A percentile compares a stretch with the other conserved stretches of the same genome.
Conservation (phyloP, 2,329 filamentous ascomycete species). For the Ramularia collo-cygni region DNA sequence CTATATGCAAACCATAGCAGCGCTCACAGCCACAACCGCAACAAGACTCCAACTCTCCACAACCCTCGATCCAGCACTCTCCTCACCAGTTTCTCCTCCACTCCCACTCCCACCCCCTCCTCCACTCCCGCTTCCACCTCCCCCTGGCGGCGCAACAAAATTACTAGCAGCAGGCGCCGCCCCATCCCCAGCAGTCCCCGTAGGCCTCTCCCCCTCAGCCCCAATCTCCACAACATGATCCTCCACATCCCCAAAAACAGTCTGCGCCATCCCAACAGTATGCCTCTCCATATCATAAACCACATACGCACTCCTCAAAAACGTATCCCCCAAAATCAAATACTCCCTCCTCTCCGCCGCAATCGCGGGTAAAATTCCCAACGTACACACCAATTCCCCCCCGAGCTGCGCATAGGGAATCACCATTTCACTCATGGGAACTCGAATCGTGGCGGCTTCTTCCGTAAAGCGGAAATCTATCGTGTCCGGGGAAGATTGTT, state of each 20-base stretch:
- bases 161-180: slow-evolving; percentile 25
- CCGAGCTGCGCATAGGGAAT: slow-evolving; percentile 30
- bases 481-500: slow-evolving; percentile 41
- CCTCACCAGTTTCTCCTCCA: too few species aligned
- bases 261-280: slow-evolving; percentile 54
- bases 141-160: too few species aligned
- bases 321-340: slow-evolving; percentile 54
- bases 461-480: slow-evolving; percentile 52
- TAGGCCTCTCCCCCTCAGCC: not conserved
- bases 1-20: too few species aligned
- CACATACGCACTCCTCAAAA: slow-evolving; percentile 57
- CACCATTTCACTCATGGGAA: slow-evolving; percentile 50
- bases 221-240: slow-evolving; percentile 49
- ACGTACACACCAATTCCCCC: slow-evolving; percentile 3
- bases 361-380: slow-evolving; percentile 34
- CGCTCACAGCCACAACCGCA: too few species aligned
- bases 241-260: slow-evolving; percentile 50
- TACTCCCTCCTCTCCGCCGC: slow-evolving; percentile 43
- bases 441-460: slow-evolving; percentile 41
- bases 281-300: slow-evolving; percentile 56
- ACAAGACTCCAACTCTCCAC: too few species aligned
- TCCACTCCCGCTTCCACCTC: too few species aligned
- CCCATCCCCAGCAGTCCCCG: slow-evolving; percentile 25
- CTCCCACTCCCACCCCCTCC: too few species aligned
- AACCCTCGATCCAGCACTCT: too few species aligned